Evolutionary conservation across 2,329 filamentous ascomycete species (phyloP).

Genomic region (Emericellopsis atlantica): DNA sequence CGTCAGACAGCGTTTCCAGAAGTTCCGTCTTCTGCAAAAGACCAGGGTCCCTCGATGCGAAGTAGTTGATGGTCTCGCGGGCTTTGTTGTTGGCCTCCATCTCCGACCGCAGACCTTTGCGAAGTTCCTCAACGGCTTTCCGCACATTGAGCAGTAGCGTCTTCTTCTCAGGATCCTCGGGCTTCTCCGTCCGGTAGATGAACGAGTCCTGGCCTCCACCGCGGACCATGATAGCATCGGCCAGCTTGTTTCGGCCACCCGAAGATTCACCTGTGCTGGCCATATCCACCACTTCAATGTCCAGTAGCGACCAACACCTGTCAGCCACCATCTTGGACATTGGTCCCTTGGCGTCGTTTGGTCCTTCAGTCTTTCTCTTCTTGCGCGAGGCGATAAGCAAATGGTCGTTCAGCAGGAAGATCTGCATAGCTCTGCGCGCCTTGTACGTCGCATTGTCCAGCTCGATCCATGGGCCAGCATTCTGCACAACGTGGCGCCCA

Average conservation of each 20-base stretch:
- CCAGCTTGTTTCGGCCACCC: conserved; percentile 45
- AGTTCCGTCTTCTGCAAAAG: conserved; percentile 69
- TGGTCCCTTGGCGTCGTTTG: conserved; percentile 33
- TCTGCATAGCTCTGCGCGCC: conserved; percentile 74
- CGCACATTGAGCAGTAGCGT: conserved; percentile 78
- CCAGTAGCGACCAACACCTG: conserved; percentile 84
- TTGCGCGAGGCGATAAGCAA: conserved; percentile 83
- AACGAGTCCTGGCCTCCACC: conserved; percentile 80
- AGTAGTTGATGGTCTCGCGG: conserved; percentile 75
- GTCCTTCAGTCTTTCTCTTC: conserved; percentile 73
- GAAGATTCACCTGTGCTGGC: conserved; percentile 47
- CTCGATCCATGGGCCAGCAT: conserved; percentile 90
- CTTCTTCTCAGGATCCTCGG: conserved; percentile 66
- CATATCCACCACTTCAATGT: conserved; percentile 87
- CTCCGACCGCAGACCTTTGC: conserved; percentile 74
- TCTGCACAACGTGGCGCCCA: conserved; percentile 87
- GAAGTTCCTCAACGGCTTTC: conserved; percentile 83
- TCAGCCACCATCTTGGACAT: conserved; percentile 78
- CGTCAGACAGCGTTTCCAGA: conserved; percentile 63
- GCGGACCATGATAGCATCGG: conserved; percentile 82
- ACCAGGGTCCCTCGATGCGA: conserved; percentile 65
- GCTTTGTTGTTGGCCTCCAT: conserved; percentile 77
- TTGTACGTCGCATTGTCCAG: conserved; percentile 97
- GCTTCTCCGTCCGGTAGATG: conserved; percentile 83
- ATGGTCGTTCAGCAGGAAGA: conserved; percentile 91